Base-by-base conservation (phyloP, 192 early-diverging fungal species). In the Coemansia brasiliensis region DNA sequence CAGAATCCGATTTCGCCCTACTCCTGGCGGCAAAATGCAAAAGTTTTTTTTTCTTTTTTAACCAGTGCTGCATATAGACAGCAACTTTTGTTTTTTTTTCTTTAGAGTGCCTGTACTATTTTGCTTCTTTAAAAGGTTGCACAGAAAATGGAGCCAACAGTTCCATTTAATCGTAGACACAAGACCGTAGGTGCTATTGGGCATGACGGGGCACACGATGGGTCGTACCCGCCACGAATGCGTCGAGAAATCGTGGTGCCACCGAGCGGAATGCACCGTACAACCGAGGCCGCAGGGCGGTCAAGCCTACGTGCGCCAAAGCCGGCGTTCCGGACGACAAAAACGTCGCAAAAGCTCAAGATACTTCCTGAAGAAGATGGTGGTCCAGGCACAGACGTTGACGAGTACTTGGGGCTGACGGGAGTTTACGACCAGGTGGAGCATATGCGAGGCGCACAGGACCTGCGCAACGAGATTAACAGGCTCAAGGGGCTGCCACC, bases 301-400 rank as follows among this genome's bases (percentile, higher is more conserved):
- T 54, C 65, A 26, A 61, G 69, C 2, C 57, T 68, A 39, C 59
- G 69, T 16, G 25, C 52, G 53, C 40, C 74, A 26, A 86, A 87
- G 75, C 83, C 85, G 25, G 88, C 89, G 18, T 88, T 88, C 65
- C 83, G 94, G 54, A 96, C 92, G 16, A 92, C 94, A 39, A 96
- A 96, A 69, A 91, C 85, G n/a, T 91, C 92, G 37, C 91, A 93
- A 67, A 96, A 96, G 80, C 74, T 96, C 17, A 90, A 87, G n/a
- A 74, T 96, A 17, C 88, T 96, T 41, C 94, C 94, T 1, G 87
- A 89, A 42, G 85, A 84, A 37, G 83, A 86, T 15, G 55, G 38
- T 10, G 61, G 64, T 3, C 65, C 63, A n/a, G 67, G 58, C 21
- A 72, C 67, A 41, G 78, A 52, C 18, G 73, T 80, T 21, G 82